Evolutionary conservation across 768 basidiomycete genomes (phyloP), one percentile per base, ranked within the genome.

Genomic region (Candolleomyces eurysporus): DNA sequence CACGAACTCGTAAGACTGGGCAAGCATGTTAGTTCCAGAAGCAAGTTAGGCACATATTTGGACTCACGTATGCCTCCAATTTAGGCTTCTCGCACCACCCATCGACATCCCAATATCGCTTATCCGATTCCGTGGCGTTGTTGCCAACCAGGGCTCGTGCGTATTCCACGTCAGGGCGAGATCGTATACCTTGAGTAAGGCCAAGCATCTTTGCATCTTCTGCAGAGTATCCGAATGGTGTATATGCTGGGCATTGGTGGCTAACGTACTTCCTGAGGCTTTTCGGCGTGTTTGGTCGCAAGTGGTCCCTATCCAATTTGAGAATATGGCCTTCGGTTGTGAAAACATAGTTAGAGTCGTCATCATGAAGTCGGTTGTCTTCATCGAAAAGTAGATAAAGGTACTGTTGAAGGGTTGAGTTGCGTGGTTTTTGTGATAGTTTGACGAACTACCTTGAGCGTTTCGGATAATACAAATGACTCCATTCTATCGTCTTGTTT

Each of bases 281-380:
- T 16, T 22, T 22, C 36, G 13, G 11, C 17, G 43, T 8, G 64
- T 82, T 82, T 8, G 84, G 82, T 63, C 78, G 82, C 31, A 90
- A 76, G 54, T 84, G 77, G 50, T 83, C 68, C 43, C 67, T 72
- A 1, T 84, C 85, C 19, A 97, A 81, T 11, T 81, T 80, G 48
- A 99, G 78, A 26, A 94, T 82, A 70, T 99, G 97, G 0, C 96
- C 97, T 73, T 98, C 97, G 0, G 97, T 99, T 6, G 95, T 93
- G 70, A 97, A 91, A 10, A 98, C 92, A 63, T 88, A 91, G 71
- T 94, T 91, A 0, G 91, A 90, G 69, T 92, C 89, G 66, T 92
- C 89, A 3, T 70, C 74, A 67, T 94, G 86, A 26, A 95, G 68
- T 0, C 80, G 80, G 64, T 93, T 92, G 7, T 85, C 84, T 74